Base-by-base conservation (phyloP, 2,329 filamentous ascomycete genomes). In the Ceratocystis diversiconidia region DNA sequence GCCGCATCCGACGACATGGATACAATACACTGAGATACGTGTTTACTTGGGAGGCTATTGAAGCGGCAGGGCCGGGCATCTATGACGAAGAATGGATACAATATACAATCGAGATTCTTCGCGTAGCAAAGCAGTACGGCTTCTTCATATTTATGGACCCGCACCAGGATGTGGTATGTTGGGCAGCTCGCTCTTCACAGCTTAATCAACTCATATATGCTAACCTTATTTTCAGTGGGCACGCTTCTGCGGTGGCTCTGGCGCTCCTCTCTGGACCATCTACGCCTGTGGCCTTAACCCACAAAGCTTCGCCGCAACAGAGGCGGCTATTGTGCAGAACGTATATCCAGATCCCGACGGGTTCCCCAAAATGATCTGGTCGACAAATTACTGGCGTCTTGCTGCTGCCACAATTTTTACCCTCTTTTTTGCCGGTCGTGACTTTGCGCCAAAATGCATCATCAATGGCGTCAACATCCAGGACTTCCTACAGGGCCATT, bases 341-440 rank as follows among this genome's bases (percentile, higher is more conserved):
- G 95, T 89, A 1, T 96, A 90, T 73, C 85, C 89, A 8, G 83
- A 95, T 22, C 90, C 92, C 7, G 86, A 86, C 30, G 82, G 86
- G 0, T 99, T 92, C 70, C 94, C 94, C 28, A 97, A 96, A 77
- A 99, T 99, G 95, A 92, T 97, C 66, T 99, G 94, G 94, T 91
- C 92, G 17, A 97, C 95, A 63, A 99, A 99, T 73, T 99, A 99
- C 75, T 88, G 85, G 68, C 84, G 94, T 28, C 79, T 97, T 62
- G 92, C 88, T 2, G 89, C 87, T 62, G 90, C 92, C 70, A 92
- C 90, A 59, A 90, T 97, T 70, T 97, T 96, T 73, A 96, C 92
- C 0, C 77, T 97, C 63, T 99, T 96, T 77, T 99, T 95, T 74
- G 92, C 82, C 7, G 94, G 94, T 44, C 85, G 80, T 69, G 90